Evolutionary conservation across 345 rosid species (phyloP).

Genomic region (Dimocarpus longan): DNA sequence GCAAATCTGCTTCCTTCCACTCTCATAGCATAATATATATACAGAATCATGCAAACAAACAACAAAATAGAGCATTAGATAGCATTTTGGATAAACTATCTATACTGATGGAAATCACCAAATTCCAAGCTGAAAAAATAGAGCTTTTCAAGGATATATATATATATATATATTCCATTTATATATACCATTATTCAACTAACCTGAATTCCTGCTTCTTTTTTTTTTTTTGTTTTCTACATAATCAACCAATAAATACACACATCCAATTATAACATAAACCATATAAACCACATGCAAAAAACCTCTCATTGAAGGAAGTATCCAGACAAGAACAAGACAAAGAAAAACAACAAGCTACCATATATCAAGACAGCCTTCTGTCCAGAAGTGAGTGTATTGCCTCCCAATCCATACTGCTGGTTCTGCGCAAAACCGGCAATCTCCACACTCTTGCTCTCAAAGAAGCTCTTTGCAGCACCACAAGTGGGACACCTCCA

Average conservation of each 20-base stretch:
- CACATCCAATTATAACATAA: neutral
- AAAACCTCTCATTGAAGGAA: constrained; percentile 51
- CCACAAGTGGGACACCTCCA: constrained; percentile 99
- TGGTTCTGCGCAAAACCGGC: constrained; percentile 98
- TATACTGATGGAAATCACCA: neutral
- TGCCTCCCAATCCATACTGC: constrained; percentile 86
- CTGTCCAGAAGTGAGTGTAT: constrained; percentile 87
- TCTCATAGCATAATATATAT: neutral
- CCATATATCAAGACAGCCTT: constrained; percentile 87
- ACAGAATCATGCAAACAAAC: neutral
- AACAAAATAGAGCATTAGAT: neutral
- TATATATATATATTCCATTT: neutral
- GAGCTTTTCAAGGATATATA: constrained; percentile 1
- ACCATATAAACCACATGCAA: neutral
- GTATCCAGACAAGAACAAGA: constrained; percentile 77
- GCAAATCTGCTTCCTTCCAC: neutral
- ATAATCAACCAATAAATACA: neutral
- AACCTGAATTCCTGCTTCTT: constrained; percentile 6
- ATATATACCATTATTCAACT: constrained; percentile 6
- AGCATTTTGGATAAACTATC: neutral
- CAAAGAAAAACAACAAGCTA: constrained; percentile 62
- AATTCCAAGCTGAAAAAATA: neutral
- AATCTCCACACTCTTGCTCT: constrained; percentile 92
- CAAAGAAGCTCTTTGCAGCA: constrained; percentile 79
- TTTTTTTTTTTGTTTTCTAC: neutral